Percentiles rank a stretch among this genome's conserved stretches.
Conservation (phyloP, 129 eudicot species). For the Escallonia rubra region DNA sequence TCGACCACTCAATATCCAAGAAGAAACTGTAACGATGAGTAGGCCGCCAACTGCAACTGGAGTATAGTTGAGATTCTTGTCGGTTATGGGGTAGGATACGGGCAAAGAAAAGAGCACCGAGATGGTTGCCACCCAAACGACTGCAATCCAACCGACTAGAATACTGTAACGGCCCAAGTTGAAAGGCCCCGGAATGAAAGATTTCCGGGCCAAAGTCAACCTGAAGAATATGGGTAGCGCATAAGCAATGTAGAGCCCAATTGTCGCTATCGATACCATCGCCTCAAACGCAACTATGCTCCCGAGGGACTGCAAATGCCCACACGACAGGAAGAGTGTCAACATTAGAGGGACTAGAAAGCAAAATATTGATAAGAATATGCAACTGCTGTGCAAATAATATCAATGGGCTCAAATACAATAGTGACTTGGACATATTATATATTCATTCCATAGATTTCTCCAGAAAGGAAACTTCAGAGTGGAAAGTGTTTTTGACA, state of each 20-base stretch:
- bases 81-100: constrained; percentile 71
- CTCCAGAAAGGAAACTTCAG: too few relatives aligned
- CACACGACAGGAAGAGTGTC: background rate
- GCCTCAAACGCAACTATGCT: constrained; percentile 98
- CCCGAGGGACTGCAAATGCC: constrained; percentile 74
- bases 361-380: too few relatives aligned
- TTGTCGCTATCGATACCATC: constrained; percentile 95
- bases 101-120: constrained; percentile 89
- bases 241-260: constrained; percentile 92
- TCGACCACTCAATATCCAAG: constrained; percentile 73
- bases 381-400: too few relatives aligned
- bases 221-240: constrained; percentile 88
- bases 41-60: constrained; percentile 96
- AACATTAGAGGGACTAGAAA: too few relatives aligned
- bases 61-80: constrained; percentile 77
- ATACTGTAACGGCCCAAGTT: constrained; percentile 69
- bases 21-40: constrained; percentile 45
- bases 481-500: too few relatives aligned
- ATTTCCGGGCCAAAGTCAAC: constrained; percentile 84
- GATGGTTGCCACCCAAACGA: constrained; percentile 77
- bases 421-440: too few relatives aligned
- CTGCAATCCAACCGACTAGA: constrained; percentile 81
- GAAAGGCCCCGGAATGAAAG: constrained; percentile 83
- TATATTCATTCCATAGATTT: too few relatives aligned
- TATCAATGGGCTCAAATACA: too few relatives aligned